A percentile compares a stretch with the other conserved stretches of the same genome.
Conservation (phyloP, 179 eudicot species). For the Nepenthes alata region DNA sequence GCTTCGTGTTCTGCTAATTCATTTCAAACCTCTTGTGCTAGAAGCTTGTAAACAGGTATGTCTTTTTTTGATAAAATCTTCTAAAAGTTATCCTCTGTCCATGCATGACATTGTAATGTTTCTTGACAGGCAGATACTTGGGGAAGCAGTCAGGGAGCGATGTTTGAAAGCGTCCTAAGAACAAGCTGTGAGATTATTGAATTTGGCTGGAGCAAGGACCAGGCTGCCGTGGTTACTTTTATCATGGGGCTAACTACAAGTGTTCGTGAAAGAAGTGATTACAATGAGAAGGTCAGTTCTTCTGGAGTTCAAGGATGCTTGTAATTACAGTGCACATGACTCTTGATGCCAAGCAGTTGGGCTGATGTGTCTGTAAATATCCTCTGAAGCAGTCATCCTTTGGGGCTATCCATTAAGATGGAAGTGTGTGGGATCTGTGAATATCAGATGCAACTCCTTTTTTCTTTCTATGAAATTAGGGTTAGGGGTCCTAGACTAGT, state of each 20-base stretch:
- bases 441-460: too few relatives aligned
- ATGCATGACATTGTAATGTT: slow-evolving; percentile 7
- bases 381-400: too few relatives aligned
- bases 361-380: too few relatives aligned
- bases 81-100: not conserved
- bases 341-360: too few relatives aligned
- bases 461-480: too few relatives aligned
- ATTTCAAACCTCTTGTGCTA: slow-evolving; percentile 79
- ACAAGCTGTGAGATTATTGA: slow-evolving; percentile 76
- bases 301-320: not conserved
- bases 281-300: slow-evolving; percentile 71
- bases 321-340: not conserved
- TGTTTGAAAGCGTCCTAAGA: slow-evolving; percentile 73
- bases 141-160: slow-evolving; percentile 72
- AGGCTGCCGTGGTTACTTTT: slow-evolving; percentile 80
- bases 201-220: slow-evolving; percentile 86
- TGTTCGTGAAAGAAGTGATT: slow-evolving; percentile 81
- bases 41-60: slow-evolving; percentile 75
- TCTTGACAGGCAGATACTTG: slow-evolving; percentile 77
- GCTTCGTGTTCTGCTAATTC: slow-evolving; percentile 77
- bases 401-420: too few relatives aligned
- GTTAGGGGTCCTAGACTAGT: too few relatives aligned
- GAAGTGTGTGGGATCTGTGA: too few relatives aligned
- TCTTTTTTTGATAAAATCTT: slow-evolving; percentile 3
- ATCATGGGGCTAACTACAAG: slow-evolving; percentile 73